Percentiles rank a stretch among this genome's conserved stretches.
Conservation (phyloP, 140 eudicot species). For the Cichorium intybus region DNA sequence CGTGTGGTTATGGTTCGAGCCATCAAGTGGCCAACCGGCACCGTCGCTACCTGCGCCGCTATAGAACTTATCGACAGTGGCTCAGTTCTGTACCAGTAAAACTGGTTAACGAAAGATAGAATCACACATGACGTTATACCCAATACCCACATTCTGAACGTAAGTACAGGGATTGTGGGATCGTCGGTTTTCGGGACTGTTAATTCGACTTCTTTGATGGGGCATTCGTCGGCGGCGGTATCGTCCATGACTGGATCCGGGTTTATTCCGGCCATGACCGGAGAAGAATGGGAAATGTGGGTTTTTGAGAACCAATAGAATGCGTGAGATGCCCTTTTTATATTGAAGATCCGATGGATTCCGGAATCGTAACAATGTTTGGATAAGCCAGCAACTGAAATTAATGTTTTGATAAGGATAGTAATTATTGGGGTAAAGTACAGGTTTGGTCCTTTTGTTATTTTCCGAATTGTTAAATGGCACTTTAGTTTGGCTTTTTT, state of each 20-base stretch:
- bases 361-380: constrained; percentile 5
- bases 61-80: constrained; percentile 40
- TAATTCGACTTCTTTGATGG: constrained; percentile 49
- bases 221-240: constrained; percentile 22
- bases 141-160: constrained; percentile 67
- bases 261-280: constrained; percentile 17
- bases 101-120: constrained; percentile 63
- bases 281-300: not conserved
- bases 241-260: not conserved
- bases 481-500: not conserved
- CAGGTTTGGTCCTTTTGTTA: not conserved
- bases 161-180: constrained; percentile 46
- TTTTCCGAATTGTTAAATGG: not conserved
- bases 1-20: constrained; percentile 43
- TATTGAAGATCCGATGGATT: not conserved
- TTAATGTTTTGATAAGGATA: constrained; percentile 2
- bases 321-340: not conserved
- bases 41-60: constrained; percentile 59
- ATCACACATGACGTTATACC: constrained; percentile 47
- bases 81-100: constrained; percentile 58
- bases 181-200: constrained; percentile 73
- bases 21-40: constrained; percentile 70
- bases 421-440: not conserved
- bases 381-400: not conserved
- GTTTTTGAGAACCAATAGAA: not conserved